Evolutionary conservation across 805 yeast species (phyloP).

Genomic region (Kazachstania africana): DNA sequence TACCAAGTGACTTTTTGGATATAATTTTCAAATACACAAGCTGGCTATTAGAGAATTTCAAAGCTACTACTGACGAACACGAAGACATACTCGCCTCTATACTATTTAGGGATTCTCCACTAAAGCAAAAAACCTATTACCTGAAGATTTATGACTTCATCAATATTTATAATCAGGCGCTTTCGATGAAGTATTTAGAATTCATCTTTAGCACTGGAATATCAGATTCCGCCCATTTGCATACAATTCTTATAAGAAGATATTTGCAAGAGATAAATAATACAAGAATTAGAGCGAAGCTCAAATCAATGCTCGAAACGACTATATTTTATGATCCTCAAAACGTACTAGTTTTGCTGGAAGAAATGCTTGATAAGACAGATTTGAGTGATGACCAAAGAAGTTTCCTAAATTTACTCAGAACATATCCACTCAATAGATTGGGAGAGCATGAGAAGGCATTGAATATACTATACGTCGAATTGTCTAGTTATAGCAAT

Average conservation of each 20-base stretch:
- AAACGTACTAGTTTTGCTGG: conserved; percentile 20
- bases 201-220: conserved; percentile 31
- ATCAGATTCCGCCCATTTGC: conserved; percentile 29
- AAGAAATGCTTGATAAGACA: background rate
- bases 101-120: conserved; percentile 55
- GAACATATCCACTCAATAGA: conserved; percentile 46
- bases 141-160: conserved; percentile 43
- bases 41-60: conserved; percentile 34
- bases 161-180: conserved; percentile 13
- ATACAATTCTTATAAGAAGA: conserved; percentile 33
- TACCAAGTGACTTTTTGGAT: conserved; percentile 37
- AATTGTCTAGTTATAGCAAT: conserved; percentile 41
- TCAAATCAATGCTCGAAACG: conserved; percentile 27
- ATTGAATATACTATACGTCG: conserved; percentile 46
- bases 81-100: conserved; percentile 31
- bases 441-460: conserved; percentile 53
- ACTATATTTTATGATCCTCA: conserved; percentile 31
- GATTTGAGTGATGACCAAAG: conserved; percentile 3
- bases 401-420: conserved; percentile 13
- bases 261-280: conserved; percentile 29
- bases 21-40: conserved; percentile 45
- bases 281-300: conserved; percentile 17
- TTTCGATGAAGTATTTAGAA: conserved; percentile 41
- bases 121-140: conserved; percentile 47
- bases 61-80: conserved; percentile 3